These are phyloP conservation scores for Taphrina confusa DNA, from an alignment of 1,139 yeast genomes.

Conservation along the genomic window DNA sequence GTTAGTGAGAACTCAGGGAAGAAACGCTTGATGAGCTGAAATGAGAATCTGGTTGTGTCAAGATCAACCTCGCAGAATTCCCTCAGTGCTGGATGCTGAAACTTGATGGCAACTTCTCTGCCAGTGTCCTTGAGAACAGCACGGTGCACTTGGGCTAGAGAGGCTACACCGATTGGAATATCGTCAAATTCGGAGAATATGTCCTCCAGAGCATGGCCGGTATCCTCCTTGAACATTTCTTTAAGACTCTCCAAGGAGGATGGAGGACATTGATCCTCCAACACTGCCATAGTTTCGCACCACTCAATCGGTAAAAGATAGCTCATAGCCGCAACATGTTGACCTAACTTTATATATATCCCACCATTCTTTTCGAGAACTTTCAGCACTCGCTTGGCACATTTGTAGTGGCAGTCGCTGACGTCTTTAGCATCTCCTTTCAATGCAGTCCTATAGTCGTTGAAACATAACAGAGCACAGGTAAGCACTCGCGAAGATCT, in stretches of 20 bases:
- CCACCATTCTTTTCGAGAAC: conserved; percentile 91
- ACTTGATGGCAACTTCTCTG: conserved; percentile 83
- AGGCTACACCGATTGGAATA: conserved; percentile 89
- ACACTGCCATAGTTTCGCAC: conserved; percentile 91
- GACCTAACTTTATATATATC: conserved; percentile 88
- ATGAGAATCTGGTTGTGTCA: conserved; percentile 72
- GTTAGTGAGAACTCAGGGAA: conserved; percentile 92
- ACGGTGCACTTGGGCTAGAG: conserved; percentile 90
- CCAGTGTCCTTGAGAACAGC: conserved; percentile 66
- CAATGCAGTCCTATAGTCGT: conserved; percentile 59
- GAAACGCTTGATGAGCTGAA: conserved; percentile 67
- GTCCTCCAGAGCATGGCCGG: conserved; percentile 61
- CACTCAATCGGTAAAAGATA: conserved; percentile 88
- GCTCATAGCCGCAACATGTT: conserved; percentile 88
- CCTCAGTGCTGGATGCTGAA: conserved; percentile 86
- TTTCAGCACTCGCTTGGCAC: conserved; percentile 74
- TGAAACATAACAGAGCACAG: conserved; percentile 33
- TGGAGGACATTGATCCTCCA: conserved; percentile 87
- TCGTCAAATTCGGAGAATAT: conserved; percentile 67
- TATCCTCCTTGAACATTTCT: conserved; percentile 65
- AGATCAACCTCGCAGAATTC: conserved; percentile 92
- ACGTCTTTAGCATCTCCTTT: conserved; percentile 54
- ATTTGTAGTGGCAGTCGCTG: conserved; percentile 63
- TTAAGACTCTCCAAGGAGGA: conserved; percentile 70
- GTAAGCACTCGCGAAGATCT: conserved; percentile 28